phyloP scores from a whole-genome alignment of 306 rosid genomes.

The Cucurbita maxima region DNA sequence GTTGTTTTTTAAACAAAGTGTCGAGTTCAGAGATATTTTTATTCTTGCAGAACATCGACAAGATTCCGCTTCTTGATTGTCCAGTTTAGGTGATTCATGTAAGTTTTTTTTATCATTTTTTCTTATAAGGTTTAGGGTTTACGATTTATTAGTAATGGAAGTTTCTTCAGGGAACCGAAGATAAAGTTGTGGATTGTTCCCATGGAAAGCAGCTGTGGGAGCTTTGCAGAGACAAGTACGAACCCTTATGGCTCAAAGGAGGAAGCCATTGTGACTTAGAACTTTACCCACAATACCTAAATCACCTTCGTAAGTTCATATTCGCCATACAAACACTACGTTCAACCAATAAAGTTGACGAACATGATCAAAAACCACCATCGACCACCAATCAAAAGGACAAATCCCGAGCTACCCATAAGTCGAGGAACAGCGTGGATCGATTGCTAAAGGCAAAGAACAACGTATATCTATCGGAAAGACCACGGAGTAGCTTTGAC shows the following conservation, averaged over 20 bases:
- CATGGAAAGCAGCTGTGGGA: slow-evolving; percentile 68
- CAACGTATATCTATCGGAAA: slow-evolving; percentile 44
- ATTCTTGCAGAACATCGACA: slow-evolving; percentile 44
- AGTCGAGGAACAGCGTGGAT: slow-evolving; percentile 34
- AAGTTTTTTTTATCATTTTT: slow-evolving; percentile 2
- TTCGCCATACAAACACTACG: slow-evolving; percentile 34
- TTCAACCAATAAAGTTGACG: neutral
- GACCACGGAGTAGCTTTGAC: slow-evolving; percentile 55
- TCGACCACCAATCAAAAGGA: slow-evolving; percentile 19
- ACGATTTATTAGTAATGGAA: neutral
- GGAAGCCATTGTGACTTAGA: slow-evolving; percentile 55
- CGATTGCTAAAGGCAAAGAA: slow-evolving; percentile 27
- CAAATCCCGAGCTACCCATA: neutral
- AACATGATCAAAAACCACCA: slow-evolving; percentile 19
- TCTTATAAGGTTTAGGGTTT: too few species aligned
- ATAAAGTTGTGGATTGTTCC: slow-evolving; percentile 52
- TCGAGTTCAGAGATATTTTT: neutral
- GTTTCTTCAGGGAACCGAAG: slow-evolving; percentile 49
- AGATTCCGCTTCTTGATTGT: slow-evolving; percentile 37
- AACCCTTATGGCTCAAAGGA: slow-evolving; percentile 54
- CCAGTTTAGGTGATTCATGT: slow-evolving; percentile 58
- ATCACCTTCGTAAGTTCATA: slow-evolving; percentile 47
- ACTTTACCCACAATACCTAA: slow-evolving; percentile 48
- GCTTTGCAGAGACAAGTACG: slow-evolving; percentile 49
- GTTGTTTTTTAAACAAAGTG: too few species aligned